Evolutionary conservation across 2,329 filamentous ascomycete genomes (phyloP).

Genomic region (Epichloe aotearoae): DNA sequence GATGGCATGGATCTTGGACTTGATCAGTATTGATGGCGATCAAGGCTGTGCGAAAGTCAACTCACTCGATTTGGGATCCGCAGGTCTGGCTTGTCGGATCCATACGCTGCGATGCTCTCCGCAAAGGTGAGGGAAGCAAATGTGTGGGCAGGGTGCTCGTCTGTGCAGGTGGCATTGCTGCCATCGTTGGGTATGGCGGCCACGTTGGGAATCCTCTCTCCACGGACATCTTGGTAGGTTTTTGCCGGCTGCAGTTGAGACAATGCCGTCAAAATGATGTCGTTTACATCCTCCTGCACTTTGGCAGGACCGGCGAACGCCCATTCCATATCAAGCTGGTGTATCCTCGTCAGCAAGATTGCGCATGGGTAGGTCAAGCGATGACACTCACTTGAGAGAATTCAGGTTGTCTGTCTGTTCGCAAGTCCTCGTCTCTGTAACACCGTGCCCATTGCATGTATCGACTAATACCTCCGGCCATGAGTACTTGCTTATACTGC

Average conservation of each 20-base stretch:
- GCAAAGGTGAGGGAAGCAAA: slow-evolving; percentile 24
- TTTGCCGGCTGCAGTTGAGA: slow-evolving; percentile 15
- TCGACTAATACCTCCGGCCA: slow-evolving; percentile 69
- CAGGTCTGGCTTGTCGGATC: slow-evolving; percentile 85
- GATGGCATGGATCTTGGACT: slow-evolving; percentile 46
- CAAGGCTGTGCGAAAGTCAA: background rate
- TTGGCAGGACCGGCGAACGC: slow-evolving; percentile 52
- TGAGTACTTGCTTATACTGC: slow-evolving; percentile 96
- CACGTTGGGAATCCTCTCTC: slow-evolving; percentile 20
- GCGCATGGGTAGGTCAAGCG: background rate
- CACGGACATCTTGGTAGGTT: slow-evolving; percentile 51
- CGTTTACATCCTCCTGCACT: slow-evolving; percentile 23
- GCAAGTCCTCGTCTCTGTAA: slow-evolving; percentile 87
- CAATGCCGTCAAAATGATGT: slow-evolving; percentile 20
- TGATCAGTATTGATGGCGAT: slow-evolving; percentile 5
- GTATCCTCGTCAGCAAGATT: background rate
- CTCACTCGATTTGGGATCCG: slow-evolving; percentile 55
- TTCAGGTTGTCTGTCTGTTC: slow-evolving; percentile 88
- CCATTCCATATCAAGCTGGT: slow-evolving; percentile 83
- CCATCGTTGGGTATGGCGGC: slow-evolving; percentile 11
- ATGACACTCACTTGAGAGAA: slow-evolving; percentile 61
- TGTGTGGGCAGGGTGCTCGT: slow-evolving; percentile 16
- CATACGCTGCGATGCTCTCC: slow-evolving; percentile 59
- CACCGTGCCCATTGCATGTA: slow-evolving; percentile 94
- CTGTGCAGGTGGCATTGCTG: background rate